Evolutionary conservation across 225 moss, liverwort and hornwort genomes (phyloP).

Genomic region (Physcomitrellopsis africana): DNA sequence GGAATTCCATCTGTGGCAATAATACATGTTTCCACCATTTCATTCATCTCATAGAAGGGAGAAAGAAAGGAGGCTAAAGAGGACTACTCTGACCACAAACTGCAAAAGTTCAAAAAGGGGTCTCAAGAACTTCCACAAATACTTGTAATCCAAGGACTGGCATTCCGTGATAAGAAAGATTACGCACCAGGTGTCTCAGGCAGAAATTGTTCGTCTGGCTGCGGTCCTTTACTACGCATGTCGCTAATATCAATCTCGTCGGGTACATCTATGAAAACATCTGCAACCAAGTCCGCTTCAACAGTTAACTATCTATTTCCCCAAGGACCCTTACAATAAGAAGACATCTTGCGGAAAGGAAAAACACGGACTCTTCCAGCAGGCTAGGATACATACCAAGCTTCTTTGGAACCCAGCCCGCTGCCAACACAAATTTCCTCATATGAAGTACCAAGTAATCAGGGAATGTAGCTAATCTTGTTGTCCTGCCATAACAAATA

Average conservation of each 20-base stretch:
- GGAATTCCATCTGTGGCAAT: conserved; percentile 51
- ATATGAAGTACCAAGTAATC: conserved; percentile 96
- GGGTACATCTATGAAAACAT: conserved; percentile 97
- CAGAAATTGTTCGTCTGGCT: conserved; percentile 81
- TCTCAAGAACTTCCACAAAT: not conserved
- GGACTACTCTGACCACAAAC: no score
- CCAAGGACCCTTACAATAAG: conserved; percentile 13
- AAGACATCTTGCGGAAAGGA: not conserved
- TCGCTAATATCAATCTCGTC: conserved; percentile 91
- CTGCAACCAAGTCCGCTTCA: conserved; percentile 52
- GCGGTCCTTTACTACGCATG: conserved; percentile 84
- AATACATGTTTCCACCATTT: conserved; percentile 9
- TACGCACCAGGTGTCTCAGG: conserved; percentile 82
- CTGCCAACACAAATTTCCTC: conserved; percentile 95
- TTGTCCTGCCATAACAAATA: conserved; percentile 66
- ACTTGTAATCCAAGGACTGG: not conserved
- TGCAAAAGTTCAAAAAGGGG: no score
- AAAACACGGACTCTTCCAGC: not conserved
- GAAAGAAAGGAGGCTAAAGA: no score
- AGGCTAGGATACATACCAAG: conserved; percentile 57
- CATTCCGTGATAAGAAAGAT: not conserved
- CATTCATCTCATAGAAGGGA: conserved; percentile 20
- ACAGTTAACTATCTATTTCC: conserved; percentile 18
- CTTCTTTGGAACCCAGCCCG: conserved; percentile 97
- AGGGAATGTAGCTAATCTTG: conserved; percentile 88